Conservation (phyloP, 257 asterid genomes). For the Salvia miltiorrhiza region DNA sequence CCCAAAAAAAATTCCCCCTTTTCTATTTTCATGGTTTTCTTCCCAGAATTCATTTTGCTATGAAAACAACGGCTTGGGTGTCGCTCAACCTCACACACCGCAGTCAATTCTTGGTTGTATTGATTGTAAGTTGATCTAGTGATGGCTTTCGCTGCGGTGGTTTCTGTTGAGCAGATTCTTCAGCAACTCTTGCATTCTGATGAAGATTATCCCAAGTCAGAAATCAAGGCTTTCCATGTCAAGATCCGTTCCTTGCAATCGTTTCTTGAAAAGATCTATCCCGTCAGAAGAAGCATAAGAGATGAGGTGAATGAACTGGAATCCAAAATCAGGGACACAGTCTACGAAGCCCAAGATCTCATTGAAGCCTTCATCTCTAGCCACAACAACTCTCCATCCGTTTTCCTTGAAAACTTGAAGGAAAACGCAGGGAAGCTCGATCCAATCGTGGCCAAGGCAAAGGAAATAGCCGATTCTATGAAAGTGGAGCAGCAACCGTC, state of each 20-base stretch:
- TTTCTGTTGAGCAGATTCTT: neutral
- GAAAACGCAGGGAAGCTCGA: neutral
- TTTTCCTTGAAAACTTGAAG: neutral
- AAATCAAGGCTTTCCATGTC: neutral
- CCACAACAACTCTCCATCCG: neutral
- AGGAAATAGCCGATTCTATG: neutral
- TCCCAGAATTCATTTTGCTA: no score
- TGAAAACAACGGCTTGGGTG: no score
- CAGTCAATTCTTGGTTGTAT: neutral
- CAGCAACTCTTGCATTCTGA: neutral
- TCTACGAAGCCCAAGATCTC: conserved; percentile 11
- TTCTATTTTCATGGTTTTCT: no score
- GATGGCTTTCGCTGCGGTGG: conserved; percentile 18
- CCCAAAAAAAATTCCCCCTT: no score
- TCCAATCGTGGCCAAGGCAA: neutral
- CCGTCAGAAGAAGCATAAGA: neutral
- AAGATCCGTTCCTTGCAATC: neutral
- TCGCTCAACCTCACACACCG: no score
- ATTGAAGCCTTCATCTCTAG: neutral
- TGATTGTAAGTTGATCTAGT: neutral
- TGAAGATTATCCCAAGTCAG: neutral
- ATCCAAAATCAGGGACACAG: neutral
- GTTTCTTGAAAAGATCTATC: conserved; percentile 15
- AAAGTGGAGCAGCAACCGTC: neutral
- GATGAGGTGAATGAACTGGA: neutral